phyloP scores from a whole-genome alignment of 2,329 filamentous ascomycete genomes.

The Dactylellina drechsleri region DNA sequence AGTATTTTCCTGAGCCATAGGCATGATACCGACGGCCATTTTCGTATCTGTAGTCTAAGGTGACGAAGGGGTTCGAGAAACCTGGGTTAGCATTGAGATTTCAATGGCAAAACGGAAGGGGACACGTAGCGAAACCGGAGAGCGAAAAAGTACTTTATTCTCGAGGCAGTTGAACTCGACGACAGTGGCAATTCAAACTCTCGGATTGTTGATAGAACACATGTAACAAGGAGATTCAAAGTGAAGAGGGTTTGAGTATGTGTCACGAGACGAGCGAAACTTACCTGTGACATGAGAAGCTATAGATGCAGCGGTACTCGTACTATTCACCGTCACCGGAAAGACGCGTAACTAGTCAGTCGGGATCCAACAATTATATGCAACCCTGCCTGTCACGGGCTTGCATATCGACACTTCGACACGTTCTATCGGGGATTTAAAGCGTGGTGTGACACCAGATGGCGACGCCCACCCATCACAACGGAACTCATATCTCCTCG shows the following conservation, averaged over 20 bases:
- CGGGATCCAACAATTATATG: slow-evolving; percentile 23
- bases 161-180: too few relatives aligned
- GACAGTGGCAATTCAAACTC: too few relatives aligned
- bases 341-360: slow-evolving; percentile 18
- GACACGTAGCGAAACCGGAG: not conserved
- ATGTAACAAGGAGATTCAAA: not conserved
- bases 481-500: slow-evolving; percentile 12
- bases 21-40: slow-evolving; percentile 52
- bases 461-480: slow-evolving; percentile 9
- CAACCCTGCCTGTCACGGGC: not conserved
- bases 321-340: slow-evolving; percentile 18
- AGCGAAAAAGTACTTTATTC: not conserved
- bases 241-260: not conserved
- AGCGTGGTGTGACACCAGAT: slow-evolving; percentile 24
- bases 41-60: slow-evolving; percentile 50
- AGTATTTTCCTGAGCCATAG: slow-evolving; percentile 40
- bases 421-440: not conserved
- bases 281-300: slow-evolving; percentile 48
- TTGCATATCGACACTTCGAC: slow-evolving; percentile 17
- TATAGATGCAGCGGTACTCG: slow-evolving; percentile 50
- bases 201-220: too few relatives aligned
- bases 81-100: not conserved
- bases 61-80: not conserved
- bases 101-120: not conserved
- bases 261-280: not conserved